Percentiles rank a stretch among this genome's conserved stretches.
phyloP scores from a whole-genome alignment of 2,329 filamentous ascomycete genomes.

The Cryphonectria nitschkei region DNA sequence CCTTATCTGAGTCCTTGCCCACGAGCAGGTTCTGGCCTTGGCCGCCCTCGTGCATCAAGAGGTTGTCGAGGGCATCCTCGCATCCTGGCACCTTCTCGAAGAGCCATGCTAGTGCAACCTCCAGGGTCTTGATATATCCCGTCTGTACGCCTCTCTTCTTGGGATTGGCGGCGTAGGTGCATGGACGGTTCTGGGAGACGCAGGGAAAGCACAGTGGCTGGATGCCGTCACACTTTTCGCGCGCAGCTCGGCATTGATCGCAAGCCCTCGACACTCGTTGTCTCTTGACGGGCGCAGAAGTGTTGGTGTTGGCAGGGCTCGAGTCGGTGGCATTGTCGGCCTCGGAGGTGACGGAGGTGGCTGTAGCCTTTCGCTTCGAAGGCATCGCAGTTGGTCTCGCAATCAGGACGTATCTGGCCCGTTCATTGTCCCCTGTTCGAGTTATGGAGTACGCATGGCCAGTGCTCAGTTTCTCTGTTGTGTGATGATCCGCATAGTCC shows the following conservation, averaged over 20 bases:
- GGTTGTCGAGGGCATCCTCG: constrained; percentile 59
- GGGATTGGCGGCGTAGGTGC: constrained; percentile 72
- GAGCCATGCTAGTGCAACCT: constrained; percentile 68
- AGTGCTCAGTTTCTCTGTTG: constrained; percentile 5
- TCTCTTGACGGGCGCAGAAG: constrained; percentile 51
- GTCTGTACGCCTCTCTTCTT: constrained; percentile 80
- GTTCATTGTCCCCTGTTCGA: constrained; percentile 26
- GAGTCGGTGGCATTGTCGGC: constrained; percentile 27
- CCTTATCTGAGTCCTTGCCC: constrained; percentile 54
- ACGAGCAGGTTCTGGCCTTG: constrained; percentile 51
- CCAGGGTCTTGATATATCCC: constrained; percentile 77
- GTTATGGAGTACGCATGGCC: constrained; percentile 9
- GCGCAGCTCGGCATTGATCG: constrained; percentile 67
- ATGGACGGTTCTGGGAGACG: constrained; percentile 62
- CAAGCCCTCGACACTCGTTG: constrained; percentile 71
- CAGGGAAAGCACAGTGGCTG: constrained; percentile 71
- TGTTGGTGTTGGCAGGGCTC: constrained; percentile 20
- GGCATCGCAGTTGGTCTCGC: constrained; percentile 41
- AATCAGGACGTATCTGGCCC: constrained; percentile 35
- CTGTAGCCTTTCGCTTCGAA: constrained; percentile 42
- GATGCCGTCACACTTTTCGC: constrained; percentile 74
- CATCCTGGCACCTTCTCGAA: constrained; percentile 64
- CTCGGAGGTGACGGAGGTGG: constrained; percentile 30
- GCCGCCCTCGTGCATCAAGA: constrained; percentile 52
- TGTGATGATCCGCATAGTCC: constrained; percentile 4